Evolutionary conservation across 2,329 filamentous ascomycete genomes (phyloP), one percentile per base, ranked within the genome.

Genomic region (Plectosphaerella cucumerina): DNA sequence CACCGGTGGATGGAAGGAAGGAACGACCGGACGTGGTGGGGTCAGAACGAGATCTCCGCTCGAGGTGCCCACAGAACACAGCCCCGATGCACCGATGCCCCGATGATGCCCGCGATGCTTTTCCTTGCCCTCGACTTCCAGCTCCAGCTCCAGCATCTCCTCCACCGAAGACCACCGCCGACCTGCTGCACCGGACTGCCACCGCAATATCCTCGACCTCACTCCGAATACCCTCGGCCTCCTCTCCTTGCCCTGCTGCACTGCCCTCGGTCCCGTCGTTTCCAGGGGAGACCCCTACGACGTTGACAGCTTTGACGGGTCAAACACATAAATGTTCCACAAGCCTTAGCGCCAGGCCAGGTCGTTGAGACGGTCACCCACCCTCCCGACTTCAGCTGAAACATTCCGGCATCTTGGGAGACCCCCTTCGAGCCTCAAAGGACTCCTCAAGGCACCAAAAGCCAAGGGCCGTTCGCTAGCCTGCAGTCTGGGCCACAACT

Each of bases 351-450:
- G 20, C 18, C 45, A 39, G 34, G 33, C 15, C 34, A 23, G 18
- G 15, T 35, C 12, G 44, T 34, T 47, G 44, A 47, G 26, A 47
- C 44, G 44, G 31, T 47, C 44, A 47, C 44, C 12, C 18, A 35
- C 45, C 20, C 34, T 17, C 45, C n/a, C 45, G 34, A 47, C 45
- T 47, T 47, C 45, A 47, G 45, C 45, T 47, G 45, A 47, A 47
- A 47, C 45, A 47, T 37, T 37, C 45, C 45, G 45, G 45, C 45
- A 14, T 47, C 45, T 47, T 47, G 44, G 44, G 26, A 26, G 26
- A 31, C 26, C 26, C 39, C 39, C 18, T 18, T 20, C n/a, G 39
- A 42, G 35, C 35, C 35, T 37, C 35, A 42, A 18, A 18, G n/a
- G 6, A 41, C 5, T 18, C 37, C 15, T 18, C 37, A 41, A 11